Percentiles rank a stretch among this genome's conserved stretches.
These are phyloP conservation scores for Umbilicus rupestris DNA, from an alignment of 164 flowering plant species.

Conservation along the genomic window DNA sequence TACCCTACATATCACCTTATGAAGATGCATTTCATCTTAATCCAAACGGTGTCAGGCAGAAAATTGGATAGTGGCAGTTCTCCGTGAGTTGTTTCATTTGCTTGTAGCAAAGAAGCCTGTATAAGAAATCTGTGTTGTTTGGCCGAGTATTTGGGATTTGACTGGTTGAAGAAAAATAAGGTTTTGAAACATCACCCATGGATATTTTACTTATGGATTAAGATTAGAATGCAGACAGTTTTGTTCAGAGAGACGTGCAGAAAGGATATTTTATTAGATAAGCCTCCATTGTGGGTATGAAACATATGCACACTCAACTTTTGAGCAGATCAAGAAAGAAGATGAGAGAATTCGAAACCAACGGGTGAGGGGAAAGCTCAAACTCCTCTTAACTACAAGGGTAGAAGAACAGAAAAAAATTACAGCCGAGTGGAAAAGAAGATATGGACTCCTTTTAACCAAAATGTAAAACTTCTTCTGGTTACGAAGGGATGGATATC, in stretches of 20 bases:
- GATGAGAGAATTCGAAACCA: background rate
- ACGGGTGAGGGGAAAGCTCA: background rate
- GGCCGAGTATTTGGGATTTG: slow-evolving; percentile 42
- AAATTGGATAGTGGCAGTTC: slow-evolving; percentile 35
- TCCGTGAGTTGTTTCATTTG: slow-evolving; percentile 33
- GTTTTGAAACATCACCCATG: slow-evolving; percentile 4
- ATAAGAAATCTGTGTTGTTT: slow-evolving; percentile 23
- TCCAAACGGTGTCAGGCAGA: slow-evolving; percentile 29
- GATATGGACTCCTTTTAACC: no score
- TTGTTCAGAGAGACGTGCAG: slow-evolving; percentile 73
- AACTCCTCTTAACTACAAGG: background rate
- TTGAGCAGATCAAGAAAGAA: slow-evolving; percentile 44
- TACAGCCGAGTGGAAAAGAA: no score
- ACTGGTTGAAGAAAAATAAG: slow-evolving; percentile 2
- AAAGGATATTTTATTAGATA: slow-evolving; percentile 57
- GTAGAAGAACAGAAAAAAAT: no score
- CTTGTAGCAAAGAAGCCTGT: slow-evolving; percentile 30
- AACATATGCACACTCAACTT: slow-evolving; percentile 57
- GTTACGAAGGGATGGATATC: no score
- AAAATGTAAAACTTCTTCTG: no score
- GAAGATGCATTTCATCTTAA: slow-evolving; percentile 45
- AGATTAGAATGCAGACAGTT: slow-evolving; percentile 67
- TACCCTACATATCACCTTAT: slow-evolving; percentile 55
- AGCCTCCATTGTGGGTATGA: slow-evolving; percentile 66
- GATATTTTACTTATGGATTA: slow-evolving; percentile 35